Evolutionary conservation across 352 stramenopile species (phyloP), one percentile per base, ranked within the genome.

Genomic region (Phytophthora fragariaefolia): DNA sequence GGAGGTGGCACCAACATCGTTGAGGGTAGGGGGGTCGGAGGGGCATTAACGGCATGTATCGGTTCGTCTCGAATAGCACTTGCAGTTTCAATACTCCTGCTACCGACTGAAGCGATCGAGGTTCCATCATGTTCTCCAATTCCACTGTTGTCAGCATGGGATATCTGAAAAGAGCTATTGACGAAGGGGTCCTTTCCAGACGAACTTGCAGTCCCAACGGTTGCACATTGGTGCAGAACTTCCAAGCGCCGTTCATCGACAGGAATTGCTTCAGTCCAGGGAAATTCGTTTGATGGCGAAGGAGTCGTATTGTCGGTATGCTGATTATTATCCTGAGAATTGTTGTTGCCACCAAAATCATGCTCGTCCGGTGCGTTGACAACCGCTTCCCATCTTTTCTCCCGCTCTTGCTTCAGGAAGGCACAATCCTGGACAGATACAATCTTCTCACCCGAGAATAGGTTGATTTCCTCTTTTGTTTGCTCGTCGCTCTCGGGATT

Each of bases 391-490:
- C 85, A 92, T 6, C 85, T 82, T 36, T 83, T 74, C 63, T 90
- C 80, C 2, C 87, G 80, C 54, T 89, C 79, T 57, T 73, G 73
- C 46, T 80, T 80, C 1, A 93, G 51, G 57, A 90, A 80, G 6
- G 76, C 74, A 46, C 80, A 91, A 54, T 92, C 83, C 59, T 90
- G 70, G 4, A 82, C 63, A 2, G 80, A 70, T 1, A 92, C 9
- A 38, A 95, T 91, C 48, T 77, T 86, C 51, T 95, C 87, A 6
- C 85, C 87, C 3, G 82, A 92, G 36, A 89, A 95, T 10, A 69
- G 63, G 38, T 85, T 93, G 42, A 90, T 58, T 40, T 91, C 79
- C 8, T 73, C 66, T 15, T 47, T 51, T n/a, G 28, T 32, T n/a
- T 53, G 40, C 30, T 61, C 58, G 50, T 20, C 68, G 15, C 12